phyloP scores from a whole-genome alignment of 1,284 basidiomycete species.

The Pascua sp. region DNA sequence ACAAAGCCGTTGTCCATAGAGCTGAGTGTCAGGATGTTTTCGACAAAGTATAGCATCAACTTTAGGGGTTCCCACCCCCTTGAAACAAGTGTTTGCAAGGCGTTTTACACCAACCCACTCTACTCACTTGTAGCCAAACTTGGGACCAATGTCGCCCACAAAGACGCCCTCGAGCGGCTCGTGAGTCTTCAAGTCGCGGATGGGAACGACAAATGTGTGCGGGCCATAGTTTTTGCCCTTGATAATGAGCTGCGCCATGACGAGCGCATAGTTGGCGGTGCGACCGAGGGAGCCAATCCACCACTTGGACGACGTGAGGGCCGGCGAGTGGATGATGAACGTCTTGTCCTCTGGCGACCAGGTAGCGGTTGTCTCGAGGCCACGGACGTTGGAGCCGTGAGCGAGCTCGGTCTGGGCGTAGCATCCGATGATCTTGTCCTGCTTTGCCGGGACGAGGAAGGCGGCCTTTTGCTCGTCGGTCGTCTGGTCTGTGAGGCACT shows the following conservation, averaged over 20 bases:
- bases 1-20: constrained; percentile 54
- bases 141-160: constrained; percentile 59
- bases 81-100: neutral
- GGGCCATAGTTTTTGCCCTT: constrained; percentile 56
- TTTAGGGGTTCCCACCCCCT: no score
- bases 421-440: constrained; percentile 52
- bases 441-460: constrained; percentile 12
- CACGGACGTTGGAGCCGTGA: constrained; percentile 57
- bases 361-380: constrained; percentile 58
- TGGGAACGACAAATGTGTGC: constrained; percentile 58
- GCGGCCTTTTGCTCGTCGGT: constrained; percentile 10
- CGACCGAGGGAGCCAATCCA: constrained; percentile 59
- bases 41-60: neutral
- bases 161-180: constrained; percentile 53
- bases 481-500: constrained; percentile 10
- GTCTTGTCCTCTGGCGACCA: constrained; percentile 55
- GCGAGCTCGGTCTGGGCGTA: constrained; percentile 55
- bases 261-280: constrained; percentile 57
- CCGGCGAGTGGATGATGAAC: constrained; percentile 57
- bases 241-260: constrained; percentile 57
- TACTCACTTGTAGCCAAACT: constrained; percentile 56
- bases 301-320: constrained; percentile 54
- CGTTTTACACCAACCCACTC: neutral
- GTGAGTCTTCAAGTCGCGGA: constrained; percentile 55
- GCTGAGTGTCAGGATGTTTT: neutral